phyloP scores from a whole-genome alignment of 345 rosid species.

The Boechera retrofracta region DNA sequence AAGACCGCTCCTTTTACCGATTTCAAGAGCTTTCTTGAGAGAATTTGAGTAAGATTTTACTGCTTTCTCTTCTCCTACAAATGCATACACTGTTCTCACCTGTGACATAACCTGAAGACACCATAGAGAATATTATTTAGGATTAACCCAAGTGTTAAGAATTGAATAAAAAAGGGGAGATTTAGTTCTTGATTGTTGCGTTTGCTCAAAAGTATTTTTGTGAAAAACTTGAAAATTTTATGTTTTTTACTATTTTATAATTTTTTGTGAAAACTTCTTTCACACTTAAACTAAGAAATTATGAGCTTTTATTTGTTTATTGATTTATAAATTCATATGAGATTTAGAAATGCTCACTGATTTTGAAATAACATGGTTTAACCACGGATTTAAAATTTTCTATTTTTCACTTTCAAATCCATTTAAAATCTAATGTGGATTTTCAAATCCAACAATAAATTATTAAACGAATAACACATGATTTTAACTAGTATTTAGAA shows the following conservation, averaged over 20 bases:
- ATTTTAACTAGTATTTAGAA: too few species aligned
- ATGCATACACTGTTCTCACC: conserved; percentile 79
- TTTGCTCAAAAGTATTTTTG: background rate
- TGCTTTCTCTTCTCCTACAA: conserved; percentile 78
- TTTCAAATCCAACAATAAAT: too few species aligned
- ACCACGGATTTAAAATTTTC: too few species aligned
- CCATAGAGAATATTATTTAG: background rate
- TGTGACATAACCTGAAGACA: conserved; percentile 67
- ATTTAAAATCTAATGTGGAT: too few species aligned
- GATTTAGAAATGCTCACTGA: too few species aligned
- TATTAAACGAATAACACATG: too few species aligned
- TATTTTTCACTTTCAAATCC: too few species aligned
- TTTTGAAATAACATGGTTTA: too few species aligned
- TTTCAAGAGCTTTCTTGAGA: conserved; percentile 59
- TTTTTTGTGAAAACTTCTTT: background rate
- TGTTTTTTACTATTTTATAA: background rate
- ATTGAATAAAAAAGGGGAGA: background rate
- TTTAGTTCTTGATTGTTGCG: background rate
- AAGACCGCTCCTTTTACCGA: conserved; percentile 67
- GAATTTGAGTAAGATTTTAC: conserved; percentile 63
- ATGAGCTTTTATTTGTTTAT: too few species aligned
- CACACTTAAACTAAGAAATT: background rate
- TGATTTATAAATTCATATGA: too few species aligned
- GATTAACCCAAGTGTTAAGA: background rate
- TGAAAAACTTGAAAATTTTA: background rate